These are phyloP conservation scores for Paspalum notatum DNA, from an alignment of 176 grass and related monocot genomes.

Conservation along the genomic window DNA sequence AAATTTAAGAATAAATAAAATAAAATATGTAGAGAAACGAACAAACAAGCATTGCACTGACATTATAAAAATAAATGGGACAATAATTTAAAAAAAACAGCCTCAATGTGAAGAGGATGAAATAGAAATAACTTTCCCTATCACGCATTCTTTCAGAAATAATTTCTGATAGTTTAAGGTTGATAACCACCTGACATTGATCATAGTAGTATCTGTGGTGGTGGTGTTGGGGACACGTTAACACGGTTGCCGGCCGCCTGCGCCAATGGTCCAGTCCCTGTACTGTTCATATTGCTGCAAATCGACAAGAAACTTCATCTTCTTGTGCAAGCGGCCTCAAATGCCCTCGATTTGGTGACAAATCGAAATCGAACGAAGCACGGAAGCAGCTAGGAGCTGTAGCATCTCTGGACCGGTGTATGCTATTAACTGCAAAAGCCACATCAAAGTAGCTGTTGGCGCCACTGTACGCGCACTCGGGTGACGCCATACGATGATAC, in stretches of 20 bases:
- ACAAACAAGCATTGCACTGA: no score
- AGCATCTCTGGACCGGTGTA: not conserved
- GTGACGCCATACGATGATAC: not conserved
- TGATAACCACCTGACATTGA: not conserved
- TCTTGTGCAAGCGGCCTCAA: not conserved
- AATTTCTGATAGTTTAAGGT: not conserved
- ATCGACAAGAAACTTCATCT: not conserved
- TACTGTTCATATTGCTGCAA: constrained; percentile 14
- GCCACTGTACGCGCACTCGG: not conserved
- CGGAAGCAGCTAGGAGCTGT: not conserved
- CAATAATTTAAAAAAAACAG: no score
- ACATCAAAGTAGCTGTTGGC: not conserved
- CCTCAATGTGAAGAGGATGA: no score
- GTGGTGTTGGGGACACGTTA: not conserved
- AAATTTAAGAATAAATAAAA: no score
- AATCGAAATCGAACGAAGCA: constrained; percentile 13
- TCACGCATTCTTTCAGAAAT: no score
- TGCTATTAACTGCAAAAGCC: not conserved
- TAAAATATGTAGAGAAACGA: no score
- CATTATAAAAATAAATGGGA: no score
- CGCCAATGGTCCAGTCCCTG: not conserved
- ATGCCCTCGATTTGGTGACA: constrained; percentile 24
- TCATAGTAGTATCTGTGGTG: no score
- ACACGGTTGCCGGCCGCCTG: not conserved
- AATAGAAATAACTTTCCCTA: no score